Percentiles rank a stretch among this genome's conserved stretches.
Evolutionary conservation across 805 yeast species (phyloP).

Genomic region (Wickerhamomyces hampshirensis): DNA sequence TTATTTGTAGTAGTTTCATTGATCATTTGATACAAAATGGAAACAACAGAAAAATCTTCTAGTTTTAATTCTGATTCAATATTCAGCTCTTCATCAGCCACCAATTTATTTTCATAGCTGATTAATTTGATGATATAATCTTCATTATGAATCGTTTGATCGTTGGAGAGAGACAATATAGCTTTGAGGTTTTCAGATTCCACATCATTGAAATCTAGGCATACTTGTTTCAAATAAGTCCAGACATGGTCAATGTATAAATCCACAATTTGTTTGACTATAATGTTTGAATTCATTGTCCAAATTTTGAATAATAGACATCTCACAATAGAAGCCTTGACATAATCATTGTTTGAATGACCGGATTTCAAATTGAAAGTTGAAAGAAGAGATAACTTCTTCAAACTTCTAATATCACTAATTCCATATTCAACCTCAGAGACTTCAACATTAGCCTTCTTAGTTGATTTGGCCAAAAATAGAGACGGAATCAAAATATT

Average conservation of each 20-base stretch:
- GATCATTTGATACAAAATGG: constrained; percentile 18
- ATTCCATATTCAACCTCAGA: background rate
- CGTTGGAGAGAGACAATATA: constrained; percentile 21
- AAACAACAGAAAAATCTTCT: constrained; percentile 11
- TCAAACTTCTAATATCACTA: constrained; percentile 22
- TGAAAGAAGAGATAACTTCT: constrained; percentile 13
- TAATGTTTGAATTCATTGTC: constrained; percentile 14
- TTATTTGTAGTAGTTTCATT: constrained; percentile 20
- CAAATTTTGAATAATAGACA: constrained; percentile 19
- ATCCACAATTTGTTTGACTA: constrained; percentile 16
- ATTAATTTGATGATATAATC: constrained; percentile 18
- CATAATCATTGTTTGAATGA: constrained; percentile 19
- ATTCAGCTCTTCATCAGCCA: constrained; percentile 8
- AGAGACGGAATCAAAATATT: constrained; percentile 23
- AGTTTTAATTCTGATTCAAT: background rate
- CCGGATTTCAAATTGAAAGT: constrained; percentile 12
- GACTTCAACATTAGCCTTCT: constrained; percentile 1
- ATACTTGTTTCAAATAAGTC: constrained; percentile 21
- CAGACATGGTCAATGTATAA: constrained; percentile 24
- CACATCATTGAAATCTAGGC: constrained; percentile 12
- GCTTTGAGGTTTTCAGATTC: constrained; percentile 24
- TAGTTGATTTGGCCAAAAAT: constrained; percentile 8
- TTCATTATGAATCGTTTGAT: constrained; percentile 25
- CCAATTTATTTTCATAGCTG: constrained; percentile 13
- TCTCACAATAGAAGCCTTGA: constrained; percentile 24